Evolutionary conservation across 768 basidiomycete species (phyloP), one percentile per base, ranked within the genome.

Genomic region (Thelephora aurantiotincta): DNA sequence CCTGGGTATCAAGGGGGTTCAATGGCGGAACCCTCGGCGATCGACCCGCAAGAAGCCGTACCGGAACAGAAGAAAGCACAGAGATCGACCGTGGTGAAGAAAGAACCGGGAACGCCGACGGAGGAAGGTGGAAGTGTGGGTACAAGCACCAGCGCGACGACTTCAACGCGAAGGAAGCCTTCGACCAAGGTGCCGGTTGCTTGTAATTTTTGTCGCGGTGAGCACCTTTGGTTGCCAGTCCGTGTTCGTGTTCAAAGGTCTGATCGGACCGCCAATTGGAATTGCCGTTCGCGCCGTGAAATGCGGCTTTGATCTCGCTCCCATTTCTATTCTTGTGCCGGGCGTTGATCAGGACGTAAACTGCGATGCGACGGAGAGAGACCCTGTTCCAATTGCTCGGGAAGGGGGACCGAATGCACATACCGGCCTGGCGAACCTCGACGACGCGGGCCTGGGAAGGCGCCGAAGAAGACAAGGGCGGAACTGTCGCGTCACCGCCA

Each of bases 171-270:
- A 9, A 30, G 26, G 26, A 30, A 30, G 26, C 26, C 26, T 30
- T 30, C 26, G 26, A 30, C 26, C 26, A 82, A 80, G 65, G 75
- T 74, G 33, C 65, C 66, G 19, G 70, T 86, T 33, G 84, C 84
- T 49, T 88, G 84, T 65, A 68, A 82, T 62, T 85, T 85, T 60
- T 88, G 84, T 66, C 71, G 84, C 72, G 72, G 84, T 79, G 54
- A 66, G 72, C 57, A 20, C 45, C 45, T 38, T 46, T 35, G 35
- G 36, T 33, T 33, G 42, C 19, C 41, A n/a, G 14, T 42, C 41
- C 11, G 18, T 20, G 9, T 23, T 16, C 30, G 12, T 36, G 16
- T 22, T 33, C 49, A 45, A 50, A 47, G 26, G 18, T 12, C 42
- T 36, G 35, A 19, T n/a, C 43, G 45, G 46, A 36, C 50, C 49